Evolutionary conservation across 306 rosid genomes (phyloP).

Genomic region (Sindora glabra): DNA sequence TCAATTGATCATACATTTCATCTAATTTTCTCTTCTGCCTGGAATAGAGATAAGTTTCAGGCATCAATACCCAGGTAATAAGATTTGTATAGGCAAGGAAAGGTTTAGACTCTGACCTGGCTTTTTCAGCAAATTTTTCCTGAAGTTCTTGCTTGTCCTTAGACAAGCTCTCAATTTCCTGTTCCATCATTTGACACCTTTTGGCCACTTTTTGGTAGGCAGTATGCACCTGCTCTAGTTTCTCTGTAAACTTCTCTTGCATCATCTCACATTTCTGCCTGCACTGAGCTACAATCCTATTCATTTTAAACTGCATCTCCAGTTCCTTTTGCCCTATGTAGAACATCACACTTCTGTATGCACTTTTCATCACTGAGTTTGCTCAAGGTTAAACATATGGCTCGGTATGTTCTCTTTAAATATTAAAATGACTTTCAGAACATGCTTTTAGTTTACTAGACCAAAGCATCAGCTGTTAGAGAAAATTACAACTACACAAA

Average conservation of each 20-base stretch:
- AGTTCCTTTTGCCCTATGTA: conserved; percentile 86
- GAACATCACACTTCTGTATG: conserved; percentile 93
- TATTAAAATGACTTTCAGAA: neutral
- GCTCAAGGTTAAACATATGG: conserved; percentile 34
- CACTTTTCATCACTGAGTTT: conserved; percentile 77
- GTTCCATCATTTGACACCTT: conserved; percentile 86
- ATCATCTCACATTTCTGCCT: conserved; percentile 87
- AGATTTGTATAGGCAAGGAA: conserved; percentile 2
- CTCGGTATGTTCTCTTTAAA: conserved; percentile 2
- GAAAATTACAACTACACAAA: neutral
- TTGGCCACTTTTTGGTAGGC: conserved; percentile 91
- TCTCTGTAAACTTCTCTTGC: conserved; percentile 91
- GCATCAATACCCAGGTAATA: conserved; percentile 8
- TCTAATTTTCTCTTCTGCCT: conserved; percentile 99
- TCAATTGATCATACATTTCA: conserved; percentile 96
- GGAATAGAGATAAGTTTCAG: conserved; percentile 15
- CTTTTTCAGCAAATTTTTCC: conserved; percentile 93
- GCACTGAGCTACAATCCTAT: conserved; percentile 72
- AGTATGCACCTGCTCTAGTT: conserved; percentile 80
- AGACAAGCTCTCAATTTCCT: conserved; percentile 76
- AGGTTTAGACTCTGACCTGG: conserved; percentile 44
- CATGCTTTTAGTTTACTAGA: neutral
- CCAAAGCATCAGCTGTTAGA: neutral
- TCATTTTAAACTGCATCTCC: conserved; percentile 90
- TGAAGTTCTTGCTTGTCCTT: conserved; percentile 99